A percentile compares a stretch with the other conserved stretches of the same genome.
Conservation (phyloP, 1,139 yeast species). For the Nakaseomyces delphensis region DNA sequence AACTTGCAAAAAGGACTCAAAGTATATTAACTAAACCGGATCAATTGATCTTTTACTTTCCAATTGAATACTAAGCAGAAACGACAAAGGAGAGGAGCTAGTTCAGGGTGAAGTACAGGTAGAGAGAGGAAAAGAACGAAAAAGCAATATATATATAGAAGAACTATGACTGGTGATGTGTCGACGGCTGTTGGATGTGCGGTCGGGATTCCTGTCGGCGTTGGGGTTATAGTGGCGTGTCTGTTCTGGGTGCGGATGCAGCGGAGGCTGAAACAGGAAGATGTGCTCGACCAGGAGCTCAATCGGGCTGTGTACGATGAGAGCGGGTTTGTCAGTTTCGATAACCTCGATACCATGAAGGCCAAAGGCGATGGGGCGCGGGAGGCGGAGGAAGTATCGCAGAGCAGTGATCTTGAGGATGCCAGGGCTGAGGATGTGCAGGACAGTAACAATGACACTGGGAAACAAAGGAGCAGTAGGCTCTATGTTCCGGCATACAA, state of each 20-base stretch:
- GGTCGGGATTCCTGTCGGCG: slow-evolving; percentile 39
- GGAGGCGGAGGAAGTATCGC: slow-evolving; percentile 9
- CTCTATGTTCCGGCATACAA: slow-evolving; percentile 35
- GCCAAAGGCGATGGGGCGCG: slow-evolving; percentile 7
- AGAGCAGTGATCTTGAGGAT: slow-evolving; percentile 10
- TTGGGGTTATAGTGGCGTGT: slow-evolving; percentile 32
- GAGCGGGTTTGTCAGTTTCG: slow-evolving; percentile 30
- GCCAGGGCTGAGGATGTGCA: slow-evolving; percentile 2
- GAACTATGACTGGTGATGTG: slow-evolving; percentile 28
- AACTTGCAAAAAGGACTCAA: too few species aligned
- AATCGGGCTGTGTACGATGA: slow-evolving; percentile 29
- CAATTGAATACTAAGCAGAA: too few species aligned
- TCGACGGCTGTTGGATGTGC: slow-evolving; percentile 43
- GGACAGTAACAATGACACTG: too few species aligned
- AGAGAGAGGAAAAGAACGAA: too few species aligned
- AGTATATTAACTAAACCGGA: too few species aligned
- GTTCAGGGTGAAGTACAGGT: too few species aligned
- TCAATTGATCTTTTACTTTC: too few species aligned
- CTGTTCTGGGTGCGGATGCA: slow-evolving; percentile 34
- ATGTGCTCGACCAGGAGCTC: slow-evolving; percentile 28
- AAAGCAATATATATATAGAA: too few species aligned
- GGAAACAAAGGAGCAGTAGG: slow-evolving; percentile 12
- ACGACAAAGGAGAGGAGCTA: too few species aligned
- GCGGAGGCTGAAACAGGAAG: slow-evolving; percentile 33
- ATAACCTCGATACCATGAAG: slow-evolving; percentile 25